phyloP scores from a whole-genome alignment of 2,329 filamentous ascomycete genomes.

The Epichloe hybrida region DNA sequence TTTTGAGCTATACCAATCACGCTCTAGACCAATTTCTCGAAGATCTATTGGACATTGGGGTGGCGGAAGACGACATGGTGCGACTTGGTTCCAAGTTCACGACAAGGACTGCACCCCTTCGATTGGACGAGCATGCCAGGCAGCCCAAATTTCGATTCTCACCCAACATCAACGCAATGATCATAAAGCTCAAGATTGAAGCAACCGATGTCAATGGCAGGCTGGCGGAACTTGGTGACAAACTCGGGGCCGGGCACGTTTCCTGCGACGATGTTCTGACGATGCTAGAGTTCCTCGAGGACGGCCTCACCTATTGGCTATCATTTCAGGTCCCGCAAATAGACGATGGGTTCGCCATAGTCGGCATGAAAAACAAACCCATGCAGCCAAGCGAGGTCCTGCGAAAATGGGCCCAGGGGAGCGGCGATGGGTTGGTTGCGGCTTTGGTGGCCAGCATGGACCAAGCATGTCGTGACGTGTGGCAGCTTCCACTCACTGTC shows the following conservation, averaged over 20 bases:
- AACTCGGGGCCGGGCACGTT: constrained; percentile 2
- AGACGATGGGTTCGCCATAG: constrained; percentile 13
- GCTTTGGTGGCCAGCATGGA: no score
- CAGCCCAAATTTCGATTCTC: no score
- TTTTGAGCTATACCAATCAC: constrained; percentile 57
- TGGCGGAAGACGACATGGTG: constrained; percentile 36
- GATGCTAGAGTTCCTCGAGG: constrained; percentile 37
- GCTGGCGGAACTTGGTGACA: no score
- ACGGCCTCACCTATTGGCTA: constrained; percentile 37
- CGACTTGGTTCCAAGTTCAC: constrained; percentile 50
- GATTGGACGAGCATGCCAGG: not conserved
- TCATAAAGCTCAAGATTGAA: no score
- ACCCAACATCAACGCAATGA: no score
- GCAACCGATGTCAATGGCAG: no score
- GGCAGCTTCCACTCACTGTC: no score
- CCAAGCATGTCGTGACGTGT: no score
- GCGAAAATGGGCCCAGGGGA: no score
- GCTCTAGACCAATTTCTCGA: constrained; percentile 52
- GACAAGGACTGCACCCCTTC: not conserved
- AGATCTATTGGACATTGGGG: constrained; percentile 47
- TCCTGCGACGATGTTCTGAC: constrained; percentile 21
- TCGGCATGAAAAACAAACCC: no score
- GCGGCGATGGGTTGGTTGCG: no score
- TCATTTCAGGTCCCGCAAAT: constrained; percentile 38
- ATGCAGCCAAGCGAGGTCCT: no score